phyloP scores from a whole-genome alignment of 345 rosid genomes.

The Salix suchowensis region DNA sequence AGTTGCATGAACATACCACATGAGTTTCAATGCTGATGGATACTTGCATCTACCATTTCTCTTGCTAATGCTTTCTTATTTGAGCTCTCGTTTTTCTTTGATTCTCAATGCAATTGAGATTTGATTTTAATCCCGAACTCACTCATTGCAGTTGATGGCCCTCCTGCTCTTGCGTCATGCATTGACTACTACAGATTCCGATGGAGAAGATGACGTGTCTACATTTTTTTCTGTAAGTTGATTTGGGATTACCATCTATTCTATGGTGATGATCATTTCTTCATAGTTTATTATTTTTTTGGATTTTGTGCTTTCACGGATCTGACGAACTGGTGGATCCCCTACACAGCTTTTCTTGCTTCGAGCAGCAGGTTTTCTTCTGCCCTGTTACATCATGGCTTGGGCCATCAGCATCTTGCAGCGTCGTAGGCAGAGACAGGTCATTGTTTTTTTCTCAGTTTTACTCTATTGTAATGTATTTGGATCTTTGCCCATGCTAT shows the following conservation, averaged over 20 bases:
- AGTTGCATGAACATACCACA: not conserved
- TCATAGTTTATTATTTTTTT: not conserved
- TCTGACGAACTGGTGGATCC: constrained; percentile 4
- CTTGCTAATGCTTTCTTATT: not conserved
- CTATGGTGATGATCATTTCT: not conserved
- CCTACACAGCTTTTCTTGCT: constrained; percentile 79
- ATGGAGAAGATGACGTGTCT: constrained; percentile 63
- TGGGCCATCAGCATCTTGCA: constrained; percentile 95
- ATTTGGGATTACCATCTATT: not conserved
- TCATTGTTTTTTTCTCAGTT: constrained; percentile 18
- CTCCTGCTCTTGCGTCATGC: constrained; percentile 78
- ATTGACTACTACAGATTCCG: constrained; percentile 57
- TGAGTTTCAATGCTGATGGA: not conserved
- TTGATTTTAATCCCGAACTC: constrained; percentile 3
- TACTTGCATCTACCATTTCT: not conserved
- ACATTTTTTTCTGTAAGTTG: constrained; percentile 71
- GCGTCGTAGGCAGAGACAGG: constrained; percentile 94
- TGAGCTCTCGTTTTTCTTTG: not conserved
- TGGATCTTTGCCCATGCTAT: not conserved
- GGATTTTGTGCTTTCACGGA: not conserved
- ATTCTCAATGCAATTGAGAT: not conserved
- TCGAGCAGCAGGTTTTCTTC: constrained; percentile 73
- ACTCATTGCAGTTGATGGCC: constrained; percentile 60
- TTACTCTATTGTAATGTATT: not conserved
- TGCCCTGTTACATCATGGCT: constrained; percentile 98